Conservation (phyloP, 495 filamentous ascomycete genomes). For the Neurospora sp. region DNA sequence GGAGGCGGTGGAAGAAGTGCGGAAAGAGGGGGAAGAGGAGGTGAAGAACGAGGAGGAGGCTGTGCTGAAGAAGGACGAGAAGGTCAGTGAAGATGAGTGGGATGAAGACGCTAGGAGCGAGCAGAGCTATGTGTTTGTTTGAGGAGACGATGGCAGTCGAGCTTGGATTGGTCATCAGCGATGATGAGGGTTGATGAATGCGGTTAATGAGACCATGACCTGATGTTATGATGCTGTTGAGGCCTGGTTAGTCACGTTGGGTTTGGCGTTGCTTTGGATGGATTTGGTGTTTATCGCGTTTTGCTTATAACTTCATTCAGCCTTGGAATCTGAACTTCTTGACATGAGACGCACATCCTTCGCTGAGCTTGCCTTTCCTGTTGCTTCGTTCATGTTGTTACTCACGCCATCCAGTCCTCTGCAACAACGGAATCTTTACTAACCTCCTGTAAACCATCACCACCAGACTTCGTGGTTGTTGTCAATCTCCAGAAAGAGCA, state of each 20-base stretch:
- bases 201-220: not conserved
- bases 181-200: too few species aligned
- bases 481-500: too few species aligned
- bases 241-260: not conserved
- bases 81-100: not conserved
- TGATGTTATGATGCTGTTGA: not conserved
- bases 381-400: too few species aligned
- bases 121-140: not conserved
- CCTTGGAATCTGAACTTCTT: not conserved
- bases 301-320: not conserved
- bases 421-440: too few species aligned
- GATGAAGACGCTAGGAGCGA: conserved; percentile 8
- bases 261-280: not conserved
- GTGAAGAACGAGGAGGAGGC: too few species aligned
- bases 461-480: too few species aligned
- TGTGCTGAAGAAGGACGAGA: not conserved
- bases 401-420: too few species aligned
- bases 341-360: not conserved
- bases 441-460: too few species aligned
- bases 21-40: too few species aligned
- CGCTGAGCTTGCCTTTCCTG: too few species aligned
- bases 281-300: not conserved
- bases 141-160: not conserved
- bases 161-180: too few species aligned
- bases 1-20: too few species aligned